phyloP scores from a whole-genome alignment of 169 alveolate species.

The Toxoplasma gondii region DNA sequence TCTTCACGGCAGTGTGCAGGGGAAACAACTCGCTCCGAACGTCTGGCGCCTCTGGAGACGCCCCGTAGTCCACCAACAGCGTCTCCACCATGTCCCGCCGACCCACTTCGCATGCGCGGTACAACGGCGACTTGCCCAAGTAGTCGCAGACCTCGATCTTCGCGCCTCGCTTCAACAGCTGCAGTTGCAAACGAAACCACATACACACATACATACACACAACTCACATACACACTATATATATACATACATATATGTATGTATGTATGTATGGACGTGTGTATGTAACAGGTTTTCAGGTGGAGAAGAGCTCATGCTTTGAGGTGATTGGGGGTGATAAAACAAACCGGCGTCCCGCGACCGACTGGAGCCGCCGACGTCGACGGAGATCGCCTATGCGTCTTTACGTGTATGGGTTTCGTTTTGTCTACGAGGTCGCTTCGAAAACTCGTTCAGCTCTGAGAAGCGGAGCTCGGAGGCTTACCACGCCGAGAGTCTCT shows the following conservation, averaged over 20 bases:
- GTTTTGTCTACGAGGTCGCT: too few species aligned
- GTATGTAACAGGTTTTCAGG: not conserved
- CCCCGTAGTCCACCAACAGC: constrained; percentile 73
- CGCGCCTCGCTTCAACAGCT: constrained; percentile 86
- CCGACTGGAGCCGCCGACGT: too few species aligned
- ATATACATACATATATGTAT: not conserved
- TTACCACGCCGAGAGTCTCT: constrained; percentile 78
- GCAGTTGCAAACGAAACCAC: constrained; percentile 1
- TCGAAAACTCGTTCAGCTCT: too few species aligned
- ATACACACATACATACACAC: not conserved
- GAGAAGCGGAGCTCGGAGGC: too few species aligned
- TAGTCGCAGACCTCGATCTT: constrained; percentile 86
- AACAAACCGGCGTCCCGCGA: too few species aligned
- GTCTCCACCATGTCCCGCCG: constrained; percentile 79
- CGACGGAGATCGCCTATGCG: too few species aligned
- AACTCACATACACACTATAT: not conserved
- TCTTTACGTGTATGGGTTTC: too few species aligned
- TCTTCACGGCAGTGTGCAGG: constrained; percentile 66
- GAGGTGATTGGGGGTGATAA: too few species aligned
- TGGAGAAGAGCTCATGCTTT: too few species aligned
- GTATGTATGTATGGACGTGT: not conserved
- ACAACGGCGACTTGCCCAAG: constrained; percentile 86
- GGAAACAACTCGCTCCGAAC: constrained; percentile 72
- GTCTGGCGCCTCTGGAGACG: constrained; percentile 71
- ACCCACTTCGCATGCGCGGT: constrained; percentile 84